A percentile compares a stretch with the other conserved stretches of the same genome.
phyloP scores from a whole-genome alignment of 495 filamentous ascomycete genomes.

The Choiromyces venosus region DNA sequence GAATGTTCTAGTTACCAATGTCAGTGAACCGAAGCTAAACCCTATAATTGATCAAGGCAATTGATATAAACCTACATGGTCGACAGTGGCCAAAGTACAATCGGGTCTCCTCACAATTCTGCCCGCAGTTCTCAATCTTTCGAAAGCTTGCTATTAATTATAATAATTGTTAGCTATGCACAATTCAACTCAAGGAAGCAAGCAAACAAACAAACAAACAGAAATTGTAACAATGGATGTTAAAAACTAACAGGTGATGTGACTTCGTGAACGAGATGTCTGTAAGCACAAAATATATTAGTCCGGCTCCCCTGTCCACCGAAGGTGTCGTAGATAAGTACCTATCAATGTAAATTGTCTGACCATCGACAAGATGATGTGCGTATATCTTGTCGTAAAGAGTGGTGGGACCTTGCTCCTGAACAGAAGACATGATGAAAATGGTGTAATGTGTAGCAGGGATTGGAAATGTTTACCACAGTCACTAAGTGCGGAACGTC shows the following conservation, averaged over 20 bases:
- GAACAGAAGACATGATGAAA: constrained; percentile 67
- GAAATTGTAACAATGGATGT: neutral
- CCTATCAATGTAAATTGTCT: constrained; percentile 89
- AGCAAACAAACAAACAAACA: constrained; percentile 35
- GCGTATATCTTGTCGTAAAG: constrained; percentile 97
- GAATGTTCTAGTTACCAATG: constrained; percentile 32
- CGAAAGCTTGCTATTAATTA: constrained; percentile 78
- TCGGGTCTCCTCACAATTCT: constrained; percentile 87
- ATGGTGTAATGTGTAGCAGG: constrained; percentile 9
- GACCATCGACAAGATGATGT: constrained; percentile 88
- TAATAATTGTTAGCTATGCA: neutral
- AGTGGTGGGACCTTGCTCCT: constrained; percentile 68
- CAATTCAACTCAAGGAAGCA: neutral
- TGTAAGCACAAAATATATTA: constrained; percentile 51
- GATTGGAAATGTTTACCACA: neutral
- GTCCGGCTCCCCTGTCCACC: constrained; percentile 4
- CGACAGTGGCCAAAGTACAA: constrained; percentile 92
- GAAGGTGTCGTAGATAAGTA: constrained; percentile 9
- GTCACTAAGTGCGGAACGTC: neutral
- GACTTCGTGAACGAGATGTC: constrained; percentile 96
- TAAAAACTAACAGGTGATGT: constrained; percentile 69
- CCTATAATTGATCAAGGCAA: neutral
- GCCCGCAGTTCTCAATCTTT: constrained; percentile 80
- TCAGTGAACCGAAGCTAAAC: neutral
- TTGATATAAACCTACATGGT: constrained; percentile 65